Evolutionary conservation across 1,284 basidiomycete genomes (phyloP).

Genomic region (Amylostereum areolatum): DNA sequence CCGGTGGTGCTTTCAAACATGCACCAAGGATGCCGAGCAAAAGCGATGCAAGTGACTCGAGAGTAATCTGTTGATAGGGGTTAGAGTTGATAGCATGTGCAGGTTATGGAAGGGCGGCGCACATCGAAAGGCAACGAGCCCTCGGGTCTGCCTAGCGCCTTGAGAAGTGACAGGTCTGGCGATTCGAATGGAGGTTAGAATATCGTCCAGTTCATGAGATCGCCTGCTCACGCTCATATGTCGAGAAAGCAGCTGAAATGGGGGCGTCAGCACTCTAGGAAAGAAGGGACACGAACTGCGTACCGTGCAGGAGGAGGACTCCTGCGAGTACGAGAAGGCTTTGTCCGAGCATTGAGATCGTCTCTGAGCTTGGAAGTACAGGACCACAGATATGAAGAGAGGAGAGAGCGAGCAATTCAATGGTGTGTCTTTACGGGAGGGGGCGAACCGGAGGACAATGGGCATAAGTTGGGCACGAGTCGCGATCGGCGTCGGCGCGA

Average conservation of each 20-base stretch:
- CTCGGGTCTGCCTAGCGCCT: constrained; percentile 66
- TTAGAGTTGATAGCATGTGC: not conserved
- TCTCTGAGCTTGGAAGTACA: too few relatives aligned
- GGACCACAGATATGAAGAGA: too few relatives aligned
- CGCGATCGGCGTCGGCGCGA: too few relatives aligned
- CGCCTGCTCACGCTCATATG: constrained; percentile 56
- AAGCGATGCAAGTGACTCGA: constrained; percentile 64
- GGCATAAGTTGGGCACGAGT: too few relatives aligned
- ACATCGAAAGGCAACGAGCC: constrained; percentile 61
- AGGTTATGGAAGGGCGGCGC: constrained; percentile 13
- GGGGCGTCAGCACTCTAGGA: not conserved
- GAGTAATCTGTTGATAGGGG: constrained; percentile 47
- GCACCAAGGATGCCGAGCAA: constrained; percentile 67
- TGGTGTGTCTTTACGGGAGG: too few relatives aligned
- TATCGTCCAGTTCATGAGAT: not conserved
- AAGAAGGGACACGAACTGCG: constrained; percentile 1
- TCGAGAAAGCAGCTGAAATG: constrained; percentile 41
- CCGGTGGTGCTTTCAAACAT: constrained; percentile 55
- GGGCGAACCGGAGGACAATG: too few relatives aligned
- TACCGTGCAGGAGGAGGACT: not conserved
- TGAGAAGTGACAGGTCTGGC: constrained; percentile 66
- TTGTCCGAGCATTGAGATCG: not conserved
- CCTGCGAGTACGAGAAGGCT: not conserved
- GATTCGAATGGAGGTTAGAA: constrained; percentile 4
- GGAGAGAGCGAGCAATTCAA: too few relatives aligned